Evolutionary conservation across 495 filamentous ascomycete species (phyloP).

Genomic region (Penicillium roqueforti): DNA sequence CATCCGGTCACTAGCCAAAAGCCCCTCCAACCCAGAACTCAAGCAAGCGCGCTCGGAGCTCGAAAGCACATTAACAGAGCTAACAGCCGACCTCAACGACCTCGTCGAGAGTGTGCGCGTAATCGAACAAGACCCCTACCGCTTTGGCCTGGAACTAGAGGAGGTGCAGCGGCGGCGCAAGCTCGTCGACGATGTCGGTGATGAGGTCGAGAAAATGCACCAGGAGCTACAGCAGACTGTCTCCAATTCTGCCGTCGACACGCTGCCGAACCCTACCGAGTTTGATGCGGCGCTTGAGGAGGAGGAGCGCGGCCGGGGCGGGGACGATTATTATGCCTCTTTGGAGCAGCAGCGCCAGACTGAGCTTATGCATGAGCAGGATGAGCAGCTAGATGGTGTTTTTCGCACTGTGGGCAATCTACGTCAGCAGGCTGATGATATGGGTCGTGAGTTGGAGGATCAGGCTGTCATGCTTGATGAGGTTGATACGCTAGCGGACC

Average conservation of each 20-base stretch:
- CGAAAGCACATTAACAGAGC: slow-evolving; percentile 66
- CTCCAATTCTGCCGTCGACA: slow-evolving; percentile 24
- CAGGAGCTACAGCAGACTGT: slow-evolving; percentile 66
- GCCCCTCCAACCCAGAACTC: slow-evolving; percentile 74
- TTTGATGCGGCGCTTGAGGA: slow-evolving; percentile 50
- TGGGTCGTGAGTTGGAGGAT: slow-evolving; percentile 94
- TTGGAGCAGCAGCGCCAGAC: slow-evolving; percentile 90
- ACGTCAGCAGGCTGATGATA: slow-evolving; percentile 82
- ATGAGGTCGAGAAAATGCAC: slow-evolving; percentile 83
- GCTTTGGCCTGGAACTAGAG: slow-evolving; percentile 77
- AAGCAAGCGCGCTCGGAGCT: slow-evolving; percentile 79
- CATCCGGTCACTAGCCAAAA: slow-evolving; percentile 79
- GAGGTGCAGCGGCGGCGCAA: slow-evolving; percentile 78
- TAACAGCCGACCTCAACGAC: slow-evolving; percentile 82
- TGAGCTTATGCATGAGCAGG: slow-evolving; percentile 92
- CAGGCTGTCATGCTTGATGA: slow-evolving; percentile 77
- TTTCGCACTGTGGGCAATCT: slow-evolving; percentile 89
- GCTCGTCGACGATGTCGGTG: slow-evolving; percentile 84
- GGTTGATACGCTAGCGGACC: slow-evolving; percentile 75
- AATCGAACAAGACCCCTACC: slow-evolving; percentile 83
- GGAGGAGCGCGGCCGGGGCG: slow-evolving; percentile 28
- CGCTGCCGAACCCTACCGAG: slow-evolving; percentile 66
- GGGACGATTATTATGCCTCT: slow-evolving; percentile 70
- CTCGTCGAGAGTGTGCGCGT: slow-evolving; percentile 82
- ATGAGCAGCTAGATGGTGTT: slow-evolving; percentile 86